Evolutionary conservation across 2,329 filamentous ascomycete species (phyloP), one percentile per base, ranked within the genome.

Genomic region (Fusarium sp.): DNA sequence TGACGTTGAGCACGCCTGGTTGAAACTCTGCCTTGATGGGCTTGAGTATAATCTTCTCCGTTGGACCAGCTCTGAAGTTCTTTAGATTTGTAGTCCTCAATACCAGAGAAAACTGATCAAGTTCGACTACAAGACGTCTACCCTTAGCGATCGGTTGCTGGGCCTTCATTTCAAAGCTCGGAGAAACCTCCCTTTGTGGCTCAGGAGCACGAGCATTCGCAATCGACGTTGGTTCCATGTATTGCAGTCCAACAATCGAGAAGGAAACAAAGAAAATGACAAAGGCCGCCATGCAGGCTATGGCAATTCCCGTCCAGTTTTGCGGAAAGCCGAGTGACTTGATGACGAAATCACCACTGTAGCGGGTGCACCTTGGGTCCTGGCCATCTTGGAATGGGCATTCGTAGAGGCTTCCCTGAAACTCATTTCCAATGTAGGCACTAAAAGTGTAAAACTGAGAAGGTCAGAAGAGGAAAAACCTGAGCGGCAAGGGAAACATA

Each of bases 351-450:
- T 84, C 81, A 0, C 93, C 93, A 0, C 89, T 92, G 73, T 93
- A 95, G 71, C 92, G 87, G 31, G 86, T 86, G 77, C 93, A 95
- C 11, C 83, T 87, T 0, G 92, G 91, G 73, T 94, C 89, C 4
- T 85, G 84, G 16, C 92, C 89, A 1, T 90, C 88, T 5, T 87
- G 84, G 8, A 86, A 84, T 0, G 93, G 93, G 69, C 93, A 95
- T 75, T 92, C 90, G 72, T 95, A 95, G 72, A 95, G 93, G 55
- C 87, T 89, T 10, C 88, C 90, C 24, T 89, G 83, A 63, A 95
- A 95, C 77, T 95, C 93, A 70, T 95, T 95, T 4, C 89, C 89
- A 51, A 86, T 89, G 8, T 94, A 86, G 3, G 92, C 92, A 0
- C 92, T 91, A 75, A 95, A 94, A 0, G 87, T 88, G 75, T 94